Base-by-base conservation (phyloP, 345 rosid genomes). In the Alliaria petiolata region DNA sequence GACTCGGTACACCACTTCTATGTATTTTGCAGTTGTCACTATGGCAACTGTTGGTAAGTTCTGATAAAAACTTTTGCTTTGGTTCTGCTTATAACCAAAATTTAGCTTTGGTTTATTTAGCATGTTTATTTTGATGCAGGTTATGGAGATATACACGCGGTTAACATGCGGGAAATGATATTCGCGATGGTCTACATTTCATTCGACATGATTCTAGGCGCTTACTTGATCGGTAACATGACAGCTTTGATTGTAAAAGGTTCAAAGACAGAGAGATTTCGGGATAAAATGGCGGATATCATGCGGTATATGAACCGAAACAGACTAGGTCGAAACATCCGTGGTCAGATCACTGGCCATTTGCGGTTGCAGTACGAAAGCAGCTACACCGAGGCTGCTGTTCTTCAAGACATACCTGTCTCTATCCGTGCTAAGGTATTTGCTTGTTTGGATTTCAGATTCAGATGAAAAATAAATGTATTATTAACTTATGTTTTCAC, bases 201-300 rank as follows among this genome's bases (percentile, higher is more conserved):
- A 5, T 88, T 90, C 13, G 96, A 92, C 47, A 92, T 90, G 96
- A 85, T 92, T 81, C 86, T 92, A 20, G 90, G 95, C 6, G 96
- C 96, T 43, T 92, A 92, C 83, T 71, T 92, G 70, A 84, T 90
- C 7, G 98, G 98, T 72, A 92, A 92, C 82, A 90, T 92, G 91
- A 82, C 96, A 12, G 98, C 98, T 34, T 74, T 92, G 80, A 88
- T 90, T 16, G 97, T 90, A 7, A 90, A 87, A 81, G 98, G 97
- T 61, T 93, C 98, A 5, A 93, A 79, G 80, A 88, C 97, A 26
- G 98, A 88, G 77, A 81, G 77, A 62, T 87, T 87, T 47, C 61
- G 96, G 64, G 97, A 93, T 67, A 90, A 81, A 65, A 83, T 90
- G 97, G 49, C 90, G 3, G 93, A 87, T 33, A 76, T 93, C 17